Base-by-base conservation (phyloP, 306 rosid species). In the Pueraria montana region DNA sequence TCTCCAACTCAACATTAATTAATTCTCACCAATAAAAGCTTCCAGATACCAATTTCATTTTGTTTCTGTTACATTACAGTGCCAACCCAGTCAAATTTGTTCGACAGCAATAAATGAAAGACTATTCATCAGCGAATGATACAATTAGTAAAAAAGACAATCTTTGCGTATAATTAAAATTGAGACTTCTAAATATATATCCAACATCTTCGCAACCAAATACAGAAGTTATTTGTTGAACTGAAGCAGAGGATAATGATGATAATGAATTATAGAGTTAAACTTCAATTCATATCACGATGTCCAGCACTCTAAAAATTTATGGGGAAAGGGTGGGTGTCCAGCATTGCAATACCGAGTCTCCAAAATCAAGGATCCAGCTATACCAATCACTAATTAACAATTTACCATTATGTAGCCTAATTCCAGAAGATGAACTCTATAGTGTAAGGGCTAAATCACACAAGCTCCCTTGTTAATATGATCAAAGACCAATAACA, bases 331-430 rank as follows among this genome's bases (percentile, higher is more conserved):
- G 20, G 56, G 18, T 27, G 74, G 34, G 26, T 24, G 7, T 58
- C 26, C 2, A 56, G 66, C 68, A 86, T 56, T 66, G 76, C 34
- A 21, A 59, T 21, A n/a, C 68, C 4, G 14, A 56, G 36, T 58
- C 27, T 65, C 71, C 70, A 78, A 86, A 74, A 36, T 49, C 49
- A 76, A 50, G 65, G 40, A 45, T 74, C 82, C 68, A 32, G 50
- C 43, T 42, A 56, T 42, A 55, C 36, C 49, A 17, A 18, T 24
- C 18, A 30, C 4, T 26, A 26, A 26, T 12, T 24, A 59, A 59
- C 66, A n/a, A n/a, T n/a, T n/a, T n/a, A n/a, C n/a, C n/a, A 59
- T 63, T 45, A 55, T 63, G 43, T 63, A 63, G 23, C 45, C 21
- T 63, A 16, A 30, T 61, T 26, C 12, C 61, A 63, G 52, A 81